Conservation (phyloP, 495 filamentous ascomycete genomes). For the Penicillium cataractarum region DNA sequence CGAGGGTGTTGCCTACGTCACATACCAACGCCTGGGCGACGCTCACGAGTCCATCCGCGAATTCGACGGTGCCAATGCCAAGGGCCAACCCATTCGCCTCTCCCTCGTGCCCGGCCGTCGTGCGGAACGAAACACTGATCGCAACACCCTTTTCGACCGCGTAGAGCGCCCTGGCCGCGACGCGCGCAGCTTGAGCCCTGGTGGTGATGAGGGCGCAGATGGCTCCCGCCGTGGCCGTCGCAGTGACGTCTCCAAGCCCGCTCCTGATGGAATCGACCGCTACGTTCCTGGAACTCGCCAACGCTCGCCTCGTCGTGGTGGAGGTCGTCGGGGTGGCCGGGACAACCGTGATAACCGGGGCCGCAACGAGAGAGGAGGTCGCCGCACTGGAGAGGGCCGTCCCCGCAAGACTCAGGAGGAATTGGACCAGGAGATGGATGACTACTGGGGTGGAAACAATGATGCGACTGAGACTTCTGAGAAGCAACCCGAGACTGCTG, state of each 20-base stretch:
- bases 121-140: slow-evolving; percentile 49
- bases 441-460: slow-evolving; percentile 70
- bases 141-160: slow-evolving; percentile 69
- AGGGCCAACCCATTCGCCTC: slow-evolving; percentile 88
- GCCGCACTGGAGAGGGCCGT: slow-evolving; percentile 54
- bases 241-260: slow-evolving; percentile 69
- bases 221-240: slow-evolving; percentile 54
- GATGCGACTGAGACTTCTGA: slow-evolving; percentile 35
- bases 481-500: slow-evolving; percentile 18
- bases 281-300: slow-evolving; percentile 72
- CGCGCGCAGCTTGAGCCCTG: slow-evolving; percentile 47
- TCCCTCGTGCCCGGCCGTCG: slow-evolving; percentile 65
- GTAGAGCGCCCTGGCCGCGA: slow-evolving; percentile 55
- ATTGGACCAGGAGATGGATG: slow-evolving; percentile 93
- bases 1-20: slow-evolving; percentile 83
- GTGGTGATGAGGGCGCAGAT: slow-evolving; percentile 33
- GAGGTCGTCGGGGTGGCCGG: slow-evolving; percentile 26
- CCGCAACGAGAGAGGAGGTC: slow-evolving; percentile 42
- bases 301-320: slow-evolving; percentile 45
- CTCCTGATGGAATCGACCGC: slow-evolving; percentile 76
- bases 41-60: slow-evolving; percentile 76
- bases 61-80: slow-evolving; percentile 89
- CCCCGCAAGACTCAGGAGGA: slow-evolving; percentile 91
- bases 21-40: slow-evolving; percentile 68
- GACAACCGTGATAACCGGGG: slow-evolving; percentile 47